Conservation (phyloP, 352 stramenopile genomes). For the Pythium guiyangense region DNA sequence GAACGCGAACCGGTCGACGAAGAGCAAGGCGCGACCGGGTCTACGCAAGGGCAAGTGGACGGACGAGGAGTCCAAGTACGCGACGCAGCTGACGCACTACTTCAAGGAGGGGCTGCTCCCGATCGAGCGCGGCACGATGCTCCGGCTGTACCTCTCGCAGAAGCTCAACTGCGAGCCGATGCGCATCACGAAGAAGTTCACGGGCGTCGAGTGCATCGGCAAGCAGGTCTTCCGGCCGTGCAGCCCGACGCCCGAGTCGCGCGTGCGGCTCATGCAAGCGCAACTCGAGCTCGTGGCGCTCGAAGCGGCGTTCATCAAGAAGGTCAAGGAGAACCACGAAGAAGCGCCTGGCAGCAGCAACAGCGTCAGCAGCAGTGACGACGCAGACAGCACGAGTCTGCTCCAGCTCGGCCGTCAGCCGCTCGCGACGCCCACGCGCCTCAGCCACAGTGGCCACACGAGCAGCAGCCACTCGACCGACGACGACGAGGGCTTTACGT, state of each 20-base stretch:
- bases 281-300: conserved; percentile 67
- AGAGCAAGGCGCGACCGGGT: conserved; percentile 81
- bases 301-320: conserved; percentile 73
- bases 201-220: conserved; percentile 86
- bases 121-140: conserved; percentile 86
- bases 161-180: conserved; percentile 92
- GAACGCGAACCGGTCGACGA: conserved; percentile 61
- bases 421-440: no score
- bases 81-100: conserved; percentile 70
- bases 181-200: conserved; percentile 93
- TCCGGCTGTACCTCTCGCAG: conserved; percentile 87
- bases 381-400: not conserved
- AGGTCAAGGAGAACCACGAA: conserved; percentile 77
- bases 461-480: not conserved
- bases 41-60: conserved; percentile 87
- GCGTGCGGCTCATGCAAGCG: conserved; percentile 65
- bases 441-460: conserved; percentile 12
- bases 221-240: conserved; percentile 87
- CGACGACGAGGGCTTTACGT: conserved; percentile 24
- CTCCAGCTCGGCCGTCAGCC: conserved; percentile 13
- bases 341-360: conserved; percentile 43
- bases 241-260: conserved; percentile 57
- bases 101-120: conserved; percentile 83
- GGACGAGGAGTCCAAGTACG: conserved; percentile 75
- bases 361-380: conserved; percentile 23